Base-by-base conservation (phyloP, 768 basidiomycete species). In the Chiua virens region DNA sequence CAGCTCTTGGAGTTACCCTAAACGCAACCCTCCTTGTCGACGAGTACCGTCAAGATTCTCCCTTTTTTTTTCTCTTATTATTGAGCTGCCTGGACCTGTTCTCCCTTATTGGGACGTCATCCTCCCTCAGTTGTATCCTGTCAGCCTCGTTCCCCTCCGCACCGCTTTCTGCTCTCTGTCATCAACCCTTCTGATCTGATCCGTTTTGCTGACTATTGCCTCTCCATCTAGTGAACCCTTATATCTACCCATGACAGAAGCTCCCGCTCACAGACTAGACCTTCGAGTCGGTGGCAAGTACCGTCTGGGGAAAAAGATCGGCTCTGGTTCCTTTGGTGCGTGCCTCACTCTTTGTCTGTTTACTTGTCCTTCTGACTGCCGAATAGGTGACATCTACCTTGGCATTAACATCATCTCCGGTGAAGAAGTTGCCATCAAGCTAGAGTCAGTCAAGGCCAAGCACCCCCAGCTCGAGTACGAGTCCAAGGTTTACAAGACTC, bases 401-500 rank as follows among this genome's bases (percentile, higher is more conserved):
- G 97, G 97, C 51, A 96, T 97, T 72, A 99, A 98, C 81, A 98
- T 99, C 77, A 98, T 98, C 69, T 98, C 96, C 17, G 96, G 96
- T 22, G 97, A 99, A 71, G 97, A 98, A 70, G 96, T 98, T 54
- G 97, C 94, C 68, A 99, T 99, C 82, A 99, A 99, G 75, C 91
- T 99, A 63, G 97, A 99, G 75, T 98, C 96, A 2, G 93, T 98
- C 72, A 99, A 99, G 74, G 97, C 97, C 60, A 99, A 99, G 73
- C 97, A 99, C 62, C 97, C 97, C n/a, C 97, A 99, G 74, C 88
- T 99, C 64, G 97, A 99, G 72, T 99, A 99, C 68, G 96, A 99
- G 74, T 88, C 87, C 59, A 89, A 90, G 71, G 89, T 91, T 42
- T 89, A 87, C 76, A 98, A 98, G 85, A 93, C 92, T n/a, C 84